phyloP scores from a whole-genome alignment of 2,329 filamentous ascomycete species.

The Pyrenophora teres region DNA sequence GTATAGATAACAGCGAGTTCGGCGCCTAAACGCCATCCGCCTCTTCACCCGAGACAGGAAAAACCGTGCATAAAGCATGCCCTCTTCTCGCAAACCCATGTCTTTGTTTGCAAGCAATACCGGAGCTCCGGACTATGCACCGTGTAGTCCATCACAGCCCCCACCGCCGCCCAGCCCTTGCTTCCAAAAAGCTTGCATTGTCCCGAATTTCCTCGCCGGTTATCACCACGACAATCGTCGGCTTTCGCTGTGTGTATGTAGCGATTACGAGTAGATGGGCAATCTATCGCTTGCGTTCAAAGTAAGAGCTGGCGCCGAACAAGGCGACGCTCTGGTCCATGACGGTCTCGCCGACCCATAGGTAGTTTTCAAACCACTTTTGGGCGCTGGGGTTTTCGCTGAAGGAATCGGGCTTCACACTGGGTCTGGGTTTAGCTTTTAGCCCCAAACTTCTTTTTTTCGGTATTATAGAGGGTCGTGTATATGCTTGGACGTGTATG shows the following conservation, averaged over 20 bases:
- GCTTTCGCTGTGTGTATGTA: neutral
- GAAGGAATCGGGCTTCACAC: constrained; percentile 85
- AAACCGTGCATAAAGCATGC: neutral
- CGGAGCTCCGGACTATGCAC: no score
- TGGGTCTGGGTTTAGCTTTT: constrained; percentile 59
- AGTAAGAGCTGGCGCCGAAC: constrained; percentile 84
- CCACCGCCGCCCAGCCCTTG: no score
- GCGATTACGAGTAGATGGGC: neutral
- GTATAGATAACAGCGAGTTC: constrained; percentile 4
- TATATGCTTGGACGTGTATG: no score
- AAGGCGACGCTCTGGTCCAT: constrained; percentile 97
- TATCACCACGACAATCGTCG: neutral
- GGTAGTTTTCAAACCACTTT: constrained; percentile 90
- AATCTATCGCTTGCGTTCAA: constrained; percentile 75
- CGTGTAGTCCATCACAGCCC: no score
- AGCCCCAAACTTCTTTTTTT: constrained; percentile 15
- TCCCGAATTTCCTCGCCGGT: neutral
- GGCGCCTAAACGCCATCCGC: constrained; percentile 8
- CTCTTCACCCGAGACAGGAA: neutral
- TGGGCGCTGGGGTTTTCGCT: constrained; percentile 81
- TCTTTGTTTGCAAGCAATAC: neutral
- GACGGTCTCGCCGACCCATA: constrained; percentile 94
- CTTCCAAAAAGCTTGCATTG: neutral
- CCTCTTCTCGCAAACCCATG: neutral
- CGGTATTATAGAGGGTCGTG: no score